phyloP scores from a whole-genome alignment of 495 filamentous ascomycete genomes.

The Hyaloscypha hepaticicola region DNA sequence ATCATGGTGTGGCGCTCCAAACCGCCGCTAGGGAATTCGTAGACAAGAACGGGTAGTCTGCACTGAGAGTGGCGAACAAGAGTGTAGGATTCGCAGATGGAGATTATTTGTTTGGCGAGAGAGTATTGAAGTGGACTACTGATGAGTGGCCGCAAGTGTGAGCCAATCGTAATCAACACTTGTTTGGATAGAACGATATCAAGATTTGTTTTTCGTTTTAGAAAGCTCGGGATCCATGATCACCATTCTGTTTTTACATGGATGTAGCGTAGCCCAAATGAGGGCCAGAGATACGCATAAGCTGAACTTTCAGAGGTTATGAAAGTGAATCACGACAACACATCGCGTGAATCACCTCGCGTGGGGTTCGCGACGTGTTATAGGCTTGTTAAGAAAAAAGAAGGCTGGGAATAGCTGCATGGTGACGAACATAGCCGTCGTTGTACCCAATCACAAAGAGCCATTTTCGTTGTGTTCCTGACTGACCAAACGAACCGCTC shows the following conservation, averaged over 20 bases:
- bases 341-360: slow-evolving; percentile 6
- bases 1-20: slow-evolving; percentile 62
- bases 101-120: slow-evolving; percentile 68
- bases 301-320: not conserved
- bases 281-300: not conserved
- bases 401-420: slow-evolving; percentile 13
- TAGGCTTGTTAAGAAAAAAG: slow-evolving; percentile 11
- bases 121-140: slow-evolving; percentile 56
- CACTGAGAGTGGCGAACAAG: slow-evolving; percentile 55
- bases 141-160: slow-evolving; percentile 60
- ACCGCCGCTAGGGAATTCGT: slow-evolving; percentile 56
- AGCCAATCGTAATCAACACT: not conserved
- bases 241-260: slow-evolving; percentile 4
- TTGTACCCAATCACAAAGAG: not conserved
- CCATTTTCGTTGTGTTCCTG: not conserved
- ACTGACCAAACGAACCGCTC: not conserved
- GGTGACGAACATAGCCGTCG: slow-evolving; percentile 2
- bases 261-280: not conserved
- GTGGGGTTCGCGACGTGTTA: slow-evolving; percentile 7
- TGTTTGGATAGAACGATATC: slow-evolving; percentile 8
- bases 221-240: not conserved
- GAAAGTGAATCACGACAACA: slow-evolving; percentile 7
- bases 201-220: slow-evolving; percentile 2
- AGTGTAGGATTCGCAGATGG: slow-evolving; percentile 62
- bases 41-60: slow-evolving; percentile 59